Evolutionary conservation across 2,329 filamentous ascomycete genomes (phyloP), one percentile per base, ranked within the genome.

Genomic region (Sclerotinia glacialis): DNA sequence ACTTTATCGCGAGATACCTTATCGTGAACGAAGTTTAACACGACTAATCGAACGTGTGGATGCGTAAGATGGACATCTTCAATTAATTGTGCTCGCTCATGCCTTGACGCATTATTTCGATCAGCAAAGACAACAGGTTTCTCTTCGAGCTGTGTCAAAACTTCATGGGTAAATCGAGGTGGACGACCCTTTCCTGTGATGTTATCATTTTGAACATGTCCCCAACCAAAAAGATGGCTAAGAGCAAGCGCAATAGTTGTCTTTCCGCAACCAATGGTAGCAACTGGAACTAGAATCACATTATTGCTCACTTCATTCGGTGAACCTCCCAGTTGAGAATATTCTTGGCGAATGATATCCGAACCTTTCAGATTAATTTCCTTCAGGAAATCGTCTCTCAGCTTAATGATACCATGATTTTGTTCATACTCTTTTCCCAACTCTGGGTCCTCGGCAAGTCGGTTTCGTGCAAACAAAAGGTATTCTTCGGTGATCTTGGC

Each of bases 121-220:
- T 99, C 95, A 2, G 95, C 93, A 74, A 96, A 87, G 64, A 97
- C 93, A 1, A 88, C 94, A 0, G 87, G 83, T 55, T 87, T 81
- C 0, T 84, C 80, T 28, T 85, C 80, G 42, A 97, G 82, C 64
- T 86, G 78, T 31, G 87, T 83, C 62, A 89, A 83, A 49, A 96
- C 83, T 46, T 86, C 86, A 61, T 87, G 83, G 0, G 89, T 90
- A 76, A 99, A 98, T 64, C 86, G 85, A 69, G 89, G 86, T 3
- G 92, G 90, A 46, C 94, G 90, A 65, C 84, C 85, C 76, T 90
- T 89, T 69, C 88, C 92, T 63, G 87, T 87, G 68, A 99, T 95
- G 76, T 99, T 96, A 80, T 99, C 95, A 76, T 99, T 99, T 76
- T 99, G 95, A 59, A 97, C 83, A 76, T 97, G 93, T 21, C 92